phyloP scores from a whole-genome alignment of 257 asterid species.

The Salvia hispanica region DNA sequence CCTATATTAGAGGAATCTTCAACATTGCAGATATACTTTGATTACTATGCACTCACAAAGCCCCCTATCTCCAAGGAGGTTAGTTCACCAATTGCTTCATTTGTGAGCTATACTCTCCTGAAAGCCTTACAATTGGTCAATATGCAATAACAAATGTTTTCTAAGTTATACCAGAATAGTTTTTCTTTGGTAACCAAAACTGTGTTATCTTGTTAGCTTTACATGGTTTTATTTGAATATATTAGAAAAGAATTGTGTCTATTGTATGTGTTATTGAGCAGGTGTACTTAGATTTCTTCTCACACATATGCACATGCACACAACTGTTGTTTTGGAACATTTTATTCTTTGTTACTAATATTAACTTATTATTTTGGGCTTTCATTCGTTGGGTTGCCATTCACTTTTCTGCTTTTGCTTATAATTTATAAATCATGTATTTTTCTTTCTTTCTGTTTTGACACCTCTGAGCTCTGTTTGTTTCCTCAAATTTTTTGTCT shows the following conservation, averaged over 20 bases:
- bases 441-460: slow-evolving; percentile 10
- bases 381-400: slow-evolving; percentile 9
- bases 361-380: slow-evolving; percentile 2
- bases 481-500: slow-evolving; percentile 5
- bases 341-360: too few species aligned
- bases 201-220: background rate
- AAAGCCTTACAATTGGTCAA: slow-evolving; percentile 18
- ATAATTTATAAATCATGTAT: slow-evolving; percentile 9
- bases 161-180: background rate
- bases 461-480: slow-evolving; percentile 14
- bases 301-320: background rate
- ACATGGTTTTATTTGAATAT: slow-evolving; percentile 12
- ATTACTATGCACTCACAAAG: slow-evolving; percentile 77
- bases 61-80: slow-evolving; percentile 97
- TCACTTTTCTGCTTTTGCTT: slow-evolving; percentile 3
- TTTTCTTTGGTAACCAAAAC: background rate
- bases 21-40: slow-evolving; percentile 88
- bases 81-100: slow-evolving; percentile 30
- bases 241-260: background rate
- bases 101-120: slow-evolving; percentile 18
- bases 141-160: slow-evolving; percentile 7
- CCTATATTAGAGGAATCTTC: slow-evolving; percentile 75
- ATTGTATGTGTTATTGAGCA: slow-evolving; percentile 2
- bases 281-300: slow-evolving; percentile 22
- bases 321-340: too few species aligned